Evolutionary conservation across 345 rosid species (phyloP), one percentile per base, ranked within the genome.

Genomic region (Odontarrhena argentea): DNA sequence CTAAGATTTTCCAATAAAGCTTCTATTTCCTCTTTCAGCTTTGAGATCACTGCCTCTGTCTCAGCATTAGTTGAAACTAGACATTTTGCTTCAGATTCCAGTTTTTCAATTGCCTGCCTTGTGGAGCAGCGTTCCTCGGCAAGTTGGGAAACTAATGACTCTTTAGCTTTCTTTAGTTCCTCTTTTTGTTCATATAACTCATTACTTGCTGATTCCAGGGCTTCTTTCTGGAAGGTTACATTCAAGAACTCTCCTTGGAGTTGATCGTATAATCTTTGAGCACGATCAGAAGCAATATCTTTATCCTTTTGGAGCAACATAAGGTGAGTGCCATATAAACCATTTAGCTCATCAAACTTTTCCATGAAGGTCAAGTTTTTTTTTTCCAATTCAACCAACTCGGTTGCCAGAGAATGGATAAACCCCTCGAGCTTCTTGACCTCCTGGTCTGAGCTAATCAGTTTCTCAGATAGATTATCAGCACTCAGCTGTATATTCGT

Each of bases 51-150:
- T 38, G 63, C 40, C 63, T 84, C 92, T 69, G 81, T 50, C 63
- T 85, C 96, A 45, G 42, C 81, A 71, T 88, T 81, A 57, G 78
- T 84, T 43, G 79, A 81, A 66, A 76, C 75, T 34, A 91, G 77
- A 44, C 24, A 68, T 74, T 85, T 82, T 44, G 86, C 85, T 79
- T 91, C 96, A 45, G 83, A 71, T 74, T 91, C 87, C 76, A 91
- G 74, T 37, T 44, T 73, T 67, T 62, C 81, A 56, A 90, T 84
- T 67, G 75, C 83, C 76, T 81, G 84, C 70, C 65, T 73, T 57
- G 99, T 77, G 55, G 78, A 56, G 45, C 41, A 77, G 67, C 84
- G 58, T 62, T 82, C 89, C 71, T 79, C 84, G 11, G 84, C 76
- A 68, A 83, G 83, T 66, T 84, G 81, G 46, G 80, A 78, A 67